Evolutionary conservation across 2,329 filamentous ascomycete species (phyloP).

Genomic region (Arthrinium puccinioides): DNA sequence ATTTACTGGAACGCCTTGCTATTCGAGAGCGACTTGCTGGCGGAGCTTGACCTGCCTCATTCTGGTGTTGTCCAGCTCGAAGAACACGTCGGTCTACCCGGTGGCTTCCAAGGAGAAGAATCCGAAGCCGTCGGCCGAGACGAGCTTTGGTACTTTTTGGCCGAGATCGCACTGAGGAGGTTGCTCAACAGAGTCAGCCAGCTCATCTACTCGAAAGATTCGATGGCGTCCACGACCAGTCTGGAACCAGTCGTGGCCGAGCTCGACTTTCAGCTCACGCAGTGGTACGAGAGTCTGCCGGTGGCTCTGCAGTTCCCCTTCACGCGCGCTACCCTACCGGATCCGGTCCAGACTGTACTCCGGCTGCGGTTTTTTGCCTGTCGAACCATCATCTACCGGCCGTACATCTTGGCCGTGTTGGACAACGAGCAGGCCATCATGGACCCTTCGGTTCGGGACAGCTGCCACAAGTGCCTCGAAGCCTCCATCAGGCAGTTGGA

Average conservation of each 20-base stretch:
- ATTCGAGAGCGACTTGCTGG: slow-evolving; percentile 73
- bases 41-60: slow-evolving; percentile 74
- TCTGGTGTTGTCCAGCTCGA: slow-evolving; percentile 79
- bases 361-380: slow-evolving; percentile 78
- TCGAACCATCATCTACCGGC: slow-evolving; percentile 78
- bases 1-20: slow-evolving; percentile 81
- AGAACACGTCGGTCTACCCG: slow-evolving; percentile 70
- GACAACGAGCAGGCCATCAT: slow-evolving; percentile 68
- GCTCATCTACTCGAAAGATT: slow-evolving; percentile 70
- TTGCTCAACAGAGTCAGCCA: slow-evolving; percentile 74
- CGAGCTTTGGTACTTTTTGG: slow-evolving; percentile 80
- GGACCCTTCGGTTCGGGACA: slow-evolving; percentile 67
- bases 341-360: slow-evolving; percentile 73
- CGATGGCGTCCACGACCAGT: slow-evolving; percentile 62
- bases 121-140: slow-evolving; percentile 59
- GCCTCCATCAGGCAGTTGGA: slow-evolving; percentile 74
- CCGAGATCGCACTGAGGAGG: slow-evolving; percentile 71
- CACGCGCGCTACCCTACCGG: slow-evolving; percentile 56
- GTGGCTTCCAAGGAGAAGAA: slow-evolving; percentile 69
- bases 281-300: slow-evolving; percentile 79
- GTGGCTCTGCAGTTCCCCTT: slow-evolving; percentile 71
- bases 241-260: slow-evolving; percentile 73
- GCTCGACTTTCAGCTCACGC: slow-evolving; percentile 73
- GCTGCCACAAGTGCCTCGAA: slow-evolving; percentile 75
- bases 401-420: slow-evolving; percentile 73